Evolutionary conservation across 257 asterid genomes (phyloP), one percentile per base, ranked within the genome.

Genomic region (Nicotiana tomentosiformis): DNA sequence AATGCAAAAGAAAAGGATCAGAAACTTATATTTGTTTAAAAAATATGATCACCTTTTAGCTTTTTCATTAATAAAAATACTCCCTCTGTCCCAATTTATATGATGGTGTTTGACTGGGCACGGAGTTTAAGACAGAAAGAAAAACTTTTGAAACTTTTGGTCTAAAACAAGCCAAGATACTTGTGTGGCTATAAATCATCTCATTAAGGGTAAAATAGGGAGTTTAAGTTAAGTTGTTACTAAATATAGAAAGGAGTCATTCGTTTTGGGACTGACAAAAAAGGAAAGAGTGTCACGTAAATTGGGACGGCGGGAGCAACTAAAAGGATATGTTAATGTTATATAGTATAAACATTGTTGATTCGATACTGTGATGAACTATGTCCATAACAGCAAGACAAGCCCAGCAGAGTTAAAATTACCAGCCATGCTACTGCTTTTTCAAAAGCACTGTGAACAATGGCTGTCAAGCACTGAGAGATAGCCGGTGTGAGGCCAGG

Each of bases 401-500:
- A 70, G 35, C 14, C 46, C 20, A 70, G 78, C 78, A 32, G 53
- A 57, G 78, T 66, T 66, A 66, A 37, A 66, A 81, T 82, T 92
- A 96, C 99, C 99, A 94, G 97, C 99, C 99, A 96, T 68, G 83
- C 74, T 79, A 89, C 64, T 82, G 92, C 97, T n/a, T 97, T 91
- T 88, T 96, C 99, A 88, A 94, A 94, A 84, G 99, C 94, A 86
- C 85, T 90, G 86, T 94, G 94, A 68, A 96, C 96, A 78, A 96
- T 91, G 66, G 98, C 97, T 81, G 98, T 92, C 93, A 96, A 92
- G 88, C 99, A 94, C 86, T 91, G 98, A 85, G 97, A 94, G 79
- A 96, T 97, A 30, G 98, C 97, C 0, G 94, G 96, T 91, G 91
- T 86, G 60, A 96, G 98, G 88, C 91, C 92, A 76, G 98, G 98